phyloP scores from a whole-genome alignment of 805 yeast species.

The Ogataea paradorogensis region DNA sequence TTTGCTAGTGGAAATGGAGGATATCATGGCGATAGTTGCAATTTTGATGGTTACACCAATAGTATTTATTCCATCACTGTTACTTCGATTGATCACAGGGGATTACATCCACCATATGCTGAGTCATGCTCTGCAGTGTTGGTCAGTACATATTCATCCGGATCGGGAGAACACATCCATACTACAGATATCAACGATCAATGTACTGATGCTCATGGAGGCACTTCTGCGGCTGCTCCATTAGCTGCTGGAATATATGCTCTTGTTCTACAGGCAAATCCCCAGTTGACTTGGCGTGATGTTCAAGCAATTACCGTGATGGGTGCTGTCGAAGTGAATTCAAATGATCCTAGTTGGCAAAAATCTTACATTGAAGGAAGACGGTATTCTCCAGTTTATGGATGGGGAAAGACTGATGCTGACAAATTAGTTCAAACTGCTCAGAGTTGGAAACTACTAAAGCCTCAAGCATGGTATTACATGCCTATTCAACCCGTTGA shows the following conservation, averaged over 20 bases:
- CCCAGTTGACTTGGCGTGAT: conserved; percentile 92
- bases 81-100: conserved; percentile 86
- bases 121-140: conserved; percentile 94
- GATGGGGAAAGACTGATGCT: conserved; percentile 91
- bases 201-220: conserved; percentile 82
- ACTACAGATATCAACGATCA: conserved; percentile 73
- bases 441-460: conserved; percentile 70
- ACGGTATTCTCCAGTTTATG: conserved; percentile 79
- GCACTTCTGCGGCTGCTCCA: conserved; percentile 99
- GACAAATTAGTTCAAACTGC: conserved; percentile 70
- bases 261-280: conserved; percentile 76
- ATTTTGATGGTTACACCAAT: conserved; percentile 96
- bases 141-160: conserved; percentile 91
- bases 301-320: conserved; percentile 79
- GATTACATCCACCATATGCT: conserved; percentile 83
- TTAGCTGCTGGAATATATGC: conserved; percentile 95
- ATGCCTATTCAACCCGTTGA: conserved; percentile 40
- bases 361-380: conserved; percentile 58
- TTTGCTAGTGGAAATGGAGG: conserved; percentile 98
- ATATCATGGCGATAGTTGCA: conserved; percentile 78
- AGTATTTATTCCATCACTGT: conserved; percentile 93
- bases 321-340: conserved; percentile 66
- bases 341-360: conserved; percentile 72
- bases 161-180: conserved; percentile 83
- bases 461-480: conserved; percentile 85